phyloP scores from a whole-genome alignment of 2,329 filamentous ascomycete species.

The Colletotrichum sp. region DNA sequence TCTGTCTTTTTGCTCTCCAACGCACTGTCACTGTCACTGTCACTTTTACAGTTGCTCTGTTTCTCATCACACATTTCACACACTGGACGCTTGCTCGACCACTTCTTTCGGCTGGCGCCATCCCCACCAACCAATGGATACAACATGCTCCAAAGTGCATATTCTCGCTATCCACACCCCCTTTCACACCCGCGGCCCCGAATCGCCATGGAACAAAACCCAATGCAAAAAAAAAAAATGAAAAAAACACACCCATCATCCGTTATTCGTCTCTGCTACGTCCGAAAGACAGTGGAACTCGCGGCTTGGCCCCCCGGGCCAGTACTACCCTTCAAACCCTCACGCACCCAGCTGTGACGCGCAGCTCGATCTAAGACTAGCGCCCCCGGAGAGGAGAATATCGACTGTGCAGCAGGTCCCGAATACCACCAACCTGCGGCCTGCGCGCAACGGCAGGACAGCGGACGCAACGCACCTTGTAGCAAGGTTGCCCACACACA shows the following conservation, averaged over 20 bases:
- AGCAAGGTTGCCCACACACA: not conserved
- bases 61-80: not conserved
- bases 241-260: not conserved
- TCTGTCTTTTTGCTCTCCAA: not conserved
- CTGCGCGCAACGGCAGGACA: not conserved
- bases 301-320: conserved; percentile 1
- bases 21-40: not conserved
- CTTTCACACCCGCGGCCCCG: not conserved
- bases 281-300: conserved; percentile 19
- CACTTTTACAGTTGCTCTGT: not conserved
- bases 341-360: conserved; percentile 17
- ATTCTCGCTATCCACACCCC: not conserved
- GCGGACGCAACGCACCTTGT: not conserved
- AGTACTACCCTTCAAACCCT: not conserved
- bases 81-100: not conserved
- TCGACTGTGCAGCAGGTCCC: conserved; percentile 21
- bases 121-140: not conserved
- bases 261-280: conserved; percentile 18
- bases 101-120: not conserved
- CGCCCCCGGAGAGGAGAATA: conserved; percentile 11
- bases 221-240: not conserved
- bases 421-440: conserved; percentile 8
- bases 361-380: conserved; percentile 21
- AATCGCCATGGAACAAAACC: not conserved
- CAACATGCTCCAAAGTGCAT: not conserved